phyloP scores from a whole-genome alignment of 2,329 filamentous ascomycete genomes.

The Verticillium alfalfae region DNA sequence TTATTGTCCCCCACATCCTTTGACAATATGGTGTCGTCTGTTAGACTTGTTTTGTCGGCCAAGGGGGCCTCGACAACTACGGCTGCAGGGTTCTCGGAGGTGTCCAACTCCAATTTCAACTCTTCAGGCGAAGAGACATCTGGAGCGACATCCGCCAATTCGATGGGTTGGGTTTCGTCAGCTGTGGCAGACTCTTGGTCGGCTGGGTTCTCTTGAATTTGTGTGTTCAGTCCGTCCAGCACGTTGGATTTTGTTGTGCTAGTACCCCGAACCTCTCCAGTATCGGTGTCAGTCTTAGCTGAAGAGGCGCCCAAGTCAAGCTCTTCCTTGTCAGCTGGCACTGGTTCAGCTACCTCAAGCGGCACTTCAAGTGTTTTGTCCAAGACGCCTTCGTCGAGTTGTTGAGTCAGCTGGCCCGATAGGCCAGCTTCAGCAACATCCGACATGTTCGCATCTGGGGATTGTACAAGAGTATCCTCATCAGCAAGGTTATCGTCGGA shows the following conservation, averaged over 20 bases:
- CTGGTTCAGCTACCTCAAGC: not conserved
- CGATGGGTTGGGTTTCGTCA: not conserved
- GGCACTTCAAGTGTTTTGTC: not conserved
- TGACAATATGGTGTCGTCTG: not conserved
- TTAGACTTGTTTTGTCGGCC: not conserved
- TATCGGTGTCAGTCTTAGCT: not conserved
- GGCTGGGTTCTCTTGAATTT: not conserved
- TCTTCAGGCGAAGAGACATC: not conserved
- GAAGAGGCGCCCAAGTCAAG: not conserved
- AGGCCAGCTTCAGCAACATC: too few species aligned
- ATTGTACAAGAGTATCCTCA: not conserved
- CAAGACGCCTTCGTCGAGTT: not conserved
- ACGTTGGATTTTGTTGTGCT: not conserved
- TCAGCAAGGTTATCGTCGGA: not conserved
- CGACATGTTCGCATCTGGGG: not conserved
- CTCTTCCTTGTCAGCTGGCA: not conserved
- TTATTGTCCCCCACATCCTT: not conserved
- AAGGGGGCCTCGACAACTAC: not conserved
- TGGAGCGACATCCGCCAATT: not conserved
- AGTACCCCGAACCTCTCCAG: not conserved
- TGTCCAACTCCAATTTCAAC: not conserved
- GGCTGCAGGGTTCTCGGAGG: not conserved
- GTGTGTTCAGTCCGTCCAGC: not conserved
- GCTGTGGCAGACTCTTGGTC: not conserved
- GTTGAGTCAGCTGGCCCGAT: not conserved